phyloP scores from a whole-genome alignment of 139 green algal species.

The Protoeuglena noctilucae region DNA sequence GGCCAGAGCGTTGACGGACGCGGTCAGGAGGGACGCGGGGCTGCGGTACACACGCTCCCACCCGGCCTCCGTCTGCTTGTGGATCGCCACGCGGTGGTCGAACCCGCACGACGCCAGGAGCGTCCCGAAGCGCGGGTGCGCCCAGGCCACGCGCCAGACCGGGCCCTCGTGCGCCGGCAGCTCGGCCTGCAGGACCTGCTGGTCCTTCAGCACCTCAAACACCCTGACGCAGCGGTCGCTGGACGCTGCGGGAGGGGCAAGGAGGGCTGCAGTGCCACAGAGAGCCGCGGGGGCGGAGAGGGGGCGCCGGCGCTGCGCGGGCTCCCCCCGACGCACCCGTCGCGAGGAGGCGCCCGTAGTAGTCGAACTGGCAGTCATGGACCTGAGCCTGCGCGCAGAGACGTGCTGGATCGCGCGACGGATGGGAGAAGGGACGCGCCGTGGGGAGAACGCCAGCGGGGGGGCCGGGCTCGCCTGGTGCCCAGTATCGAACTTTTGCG shows the following conservation, averaged over 20 bases:
- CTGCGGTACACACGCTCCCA: constrained; percentile 44
- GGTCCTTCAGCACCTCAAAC: constrained; percentile 58
- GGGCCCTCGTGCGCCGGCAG: constrained; percentile 84
- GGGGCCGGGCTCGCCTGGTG: neutral
- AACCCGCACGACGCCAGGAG: constrained; percentile 82
- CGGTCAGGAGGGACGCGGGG: constrained; percentile 26
- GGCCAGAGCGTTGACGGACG: constrained; percentile 78
- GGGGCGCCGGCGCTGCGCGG: too few relatives aligned
- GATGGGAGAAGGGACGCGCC: too few relatives aligned
- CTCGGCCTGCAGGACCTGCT: constrained; percentile 38
- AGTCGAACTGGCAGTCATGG: constrained; percentile 87
- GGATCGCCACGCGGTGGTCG: constrained; percentile 82
- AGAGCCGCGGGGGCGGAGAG: too few relatives aligned
- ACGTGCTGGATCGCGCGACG: neutral
- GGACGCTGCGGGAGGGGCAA: too few relatives aligned
- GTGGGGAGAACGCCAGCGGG: too few relatives aligned
- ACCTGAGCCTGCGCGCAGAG: neutral
- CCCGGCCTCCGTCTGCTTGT: constrained; percentile 62
- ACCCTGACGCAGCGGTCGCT: constrained; percentile 79
- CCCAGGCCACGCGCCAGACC: constrained; percentile 75
- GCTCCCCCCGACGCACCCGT: too few relatives aligned
- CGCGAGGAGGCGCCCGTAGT: constrained; percentile 85
- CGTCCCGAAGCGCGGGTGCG: constrained; percentile 85
- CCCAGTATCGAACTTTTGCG: neutral
- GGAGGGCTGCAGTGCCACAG: too few relatives aligned